Conservation (phyloP, 768 basidiomycete genomes). For the Pholiota molesta region DNA sequence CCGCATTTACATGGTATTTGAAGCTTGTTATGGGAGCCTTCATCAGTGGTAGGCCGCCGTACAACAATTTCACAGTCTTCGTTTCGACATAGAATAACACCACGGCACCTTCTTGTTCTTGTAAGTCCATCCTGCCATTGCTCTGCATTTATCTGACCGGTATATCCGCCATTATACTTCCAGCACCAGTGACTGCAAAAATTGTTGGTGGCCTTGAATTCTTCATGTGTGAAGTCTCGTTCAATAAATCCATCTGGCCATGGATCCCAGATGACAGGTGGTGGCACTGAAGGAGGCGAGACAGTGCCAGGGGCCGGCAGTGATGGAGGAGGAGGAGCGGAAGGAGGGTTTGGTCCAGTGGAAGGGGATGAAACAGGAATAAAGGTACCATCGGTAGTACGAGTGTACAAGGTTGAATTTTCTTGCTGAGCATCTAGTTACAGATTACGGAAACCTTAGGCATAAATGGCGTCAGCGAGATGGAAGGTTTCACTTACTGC, state of each 20-base stretch:
- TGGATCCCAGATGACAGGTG: not conserved
- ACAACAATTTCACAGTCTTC: conserved; percentile 18
- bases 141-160: not conserved
- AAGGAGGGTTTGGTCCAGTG: not conserved
- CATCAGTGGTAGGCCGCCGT: conserved; percentile 13
- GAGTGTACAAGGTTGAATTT: not conserved
- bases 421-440: not conserved
- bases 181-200: not conserved
- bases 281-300: not conserved
- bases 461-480: too few relatives aligned
- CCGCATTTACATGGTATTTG: conserved; percentile 4
- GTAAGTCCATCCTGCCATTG: too few relatives aligned
- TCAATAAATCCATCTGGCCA: not conserved
- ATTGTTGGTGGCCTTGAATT: not conserved
- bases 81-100: conserved; percentile 20
- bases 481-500: too few relatives aligned
- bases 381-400: not conserved
- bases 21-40: not conserved
- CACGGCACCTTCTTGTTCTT: conserved; percentile 15
- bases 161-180: not conserved
- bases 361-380: not conserved
- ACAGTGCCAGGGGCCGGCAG: not conserved
- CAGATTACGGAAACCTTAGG: too few relatives aligned
- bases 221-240: not conserved
- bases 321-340: not conserved